A percentile compares a stretch with the other conserved stretches of the same genome.
Evolutionary conservation across 331 rosid genomes (phyloP).

Genomic region (Phaseolus coccineus): DNA sequence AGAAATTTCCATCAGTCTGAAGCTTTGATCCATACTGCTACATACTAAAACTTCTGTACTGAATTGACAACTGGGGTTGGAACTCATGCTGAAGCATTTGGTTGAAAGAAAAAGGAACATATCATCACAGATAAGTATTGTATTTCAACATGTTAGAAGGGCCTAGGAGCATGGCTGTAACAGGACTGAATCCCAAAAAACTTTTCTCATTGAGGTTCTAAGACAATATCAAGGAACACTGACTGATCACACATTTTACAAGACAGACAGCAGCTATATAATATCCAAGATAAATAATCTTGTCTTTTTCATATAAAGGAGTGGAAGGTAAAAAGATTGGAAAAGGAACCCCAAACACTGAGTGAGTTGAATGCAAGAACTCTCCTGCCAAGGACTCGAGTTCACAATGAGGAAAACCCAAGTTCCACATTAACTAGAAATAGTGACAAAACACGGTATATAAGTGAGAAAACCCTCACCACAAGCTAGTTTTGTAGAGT

Average conservation of each 20-base stretch:
- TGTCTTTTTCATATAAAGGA: not conserved
- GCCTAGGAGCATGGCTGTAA: not conserved
- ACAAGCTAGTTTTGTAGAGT: no score
- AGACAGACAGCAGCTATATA: not conserved
- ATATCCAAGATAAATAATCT: not conserved
- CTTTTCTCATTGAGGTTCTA: not conserved
- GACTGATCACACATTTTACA: not conserved
- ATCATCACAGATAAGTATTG: slow-evolving; percentile 13
- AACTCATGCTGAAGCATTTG: not conserved
- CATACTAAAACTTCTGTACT: not conserved
- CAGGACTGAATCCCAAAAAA: not conserved
- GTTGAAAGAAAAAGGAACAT: not conserved
- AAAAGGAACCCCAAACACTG: not conserved
- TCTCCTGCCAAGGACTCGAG: not conserved
- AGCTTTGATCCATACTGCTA: not conserved
- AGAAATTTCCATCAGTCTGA: slow-evolving; percentile 11
- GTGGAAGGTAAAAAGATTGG: not conserved
- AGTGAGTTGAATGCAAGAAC: not conserved
- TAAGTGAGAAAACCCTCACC: no score
- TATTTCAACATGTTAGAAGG: slow-evolving; percentile 5
- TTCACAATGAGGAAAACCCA: no score
- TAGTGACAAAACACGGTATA: no score
- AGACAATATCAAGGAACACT: not conserved
- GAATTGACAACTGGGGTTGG: not conserved
- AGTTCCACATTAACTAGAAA: no score